Evolutionary conservation across 2,329 filamentous ascomycete genomes (phyloP).

Genomic region (Phyllosticta citribraziliensis): DNA sequence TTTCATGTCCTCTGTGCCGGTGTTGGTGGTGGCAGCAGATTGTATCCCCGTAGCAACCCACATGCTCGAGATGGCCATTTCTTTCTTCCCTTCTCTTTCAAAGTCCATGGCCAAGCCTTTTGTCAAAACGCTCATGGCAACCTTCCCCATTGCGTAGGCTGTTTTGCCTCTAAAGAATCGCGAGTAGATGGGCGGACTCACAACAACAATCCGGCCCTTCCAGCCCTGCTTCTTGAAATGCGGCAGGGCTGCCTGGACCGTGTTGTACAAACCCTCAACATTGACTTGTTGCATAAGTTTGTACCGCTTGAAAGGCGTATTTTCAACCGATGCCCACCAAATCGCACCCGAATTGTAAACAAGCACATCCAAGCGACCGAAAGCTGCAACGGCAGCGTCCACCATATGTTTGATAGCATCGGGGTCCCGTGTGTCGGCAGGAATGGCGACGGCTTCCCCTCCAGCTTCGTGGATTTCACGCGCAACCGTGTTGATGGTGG

Average conservation of each 20-base stretch:
- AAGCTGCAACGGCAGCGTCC: constrained; percentile 45
- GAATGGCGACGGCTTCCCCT: constrained; percentile 54
- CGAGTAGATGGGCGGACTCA: constrained; percentile 76
- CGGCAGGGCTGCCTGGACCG: constrained; percentile 59
- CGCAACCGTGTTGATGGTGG: constrained; percentile 71
- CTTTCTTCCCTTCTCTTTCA: constrained; percentile 49
- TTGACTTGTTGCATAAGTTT: constrained; percentile 45
- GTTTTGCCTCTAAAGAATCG: constrained; percentile 81
- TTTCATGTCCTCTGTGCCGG: constrained; percentile 32
- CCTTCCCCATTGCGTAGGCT: constrained; percentile 68
- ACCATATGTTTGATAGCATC: constrained; percentile 53
- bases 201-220: constrained; percentile 61
- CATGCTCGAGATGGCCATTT: constrained; percentile 71
- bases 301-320: constrained; percentile 67
- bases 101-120: constrained; percentile 80
- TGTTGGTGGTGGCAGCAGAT: constrained; percentile 59
- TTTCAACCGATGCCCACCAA: constrained; percentile 68
- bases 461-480: constrained; percentile 60
- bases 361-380: constrained; percentile 60
- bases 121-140: constrained; percentile 72
- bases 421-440: constrained; percentile 60
- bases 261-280: constrained; percentile 62
- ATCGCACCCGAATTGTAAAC: constrained; percentile 81
- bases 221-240: constrained; percentile 47
- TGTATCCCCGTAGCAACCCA: constrained; percentile 77